These are phyloP conservation scores for Prunus campanulata DNA, from an alignment of 306 rosid genomes.

Conservation along the genomic window DNA sequence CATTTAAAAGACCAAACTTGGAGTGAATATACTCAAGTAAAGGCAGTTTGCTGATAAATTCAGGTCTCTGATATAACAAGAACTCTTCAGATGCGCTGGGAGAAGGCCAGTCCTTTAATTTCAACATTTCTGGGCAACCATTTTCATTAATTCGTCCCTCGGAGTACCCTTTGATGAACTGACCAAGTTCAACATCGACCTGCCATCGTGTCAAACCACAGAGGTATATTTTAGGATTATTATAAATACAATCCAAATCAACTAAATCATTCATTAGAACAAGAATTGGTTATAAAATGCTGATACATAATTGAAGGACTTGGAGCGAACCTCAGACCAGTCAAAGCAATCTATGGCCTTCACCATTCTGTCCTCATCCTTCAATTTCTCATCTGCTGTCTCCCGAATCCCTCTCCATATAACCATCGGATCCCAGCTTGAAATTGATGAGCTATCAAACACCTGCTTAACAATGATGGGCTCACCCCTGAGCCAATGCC, in stretches of 20 bases:
- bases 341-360: conserved; percentile 80
- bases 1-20: conserved; percentile 98
- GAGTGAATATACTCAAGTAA: conserved; percentile 95
- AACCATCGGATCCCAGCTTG: conserved; percentile 86
- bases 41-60: conserved; percentile 90
- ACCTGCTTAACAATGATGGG: conserved; percentile 78
- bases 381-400: conserved; percentile 70
- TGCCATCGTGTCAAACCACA: conserved; percentile 40
- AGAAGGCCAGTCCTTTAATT: conserved; percentile 94
- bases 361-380: conserved; percentile 62
- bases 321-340: conserved; percentile 73
- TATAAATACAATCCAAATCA: conserved; percentile 11
- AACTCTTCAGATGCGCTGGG: conserved; percentile 95
- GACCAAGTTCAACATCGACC: conserved; percentile 74
- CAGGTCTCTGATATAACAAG: conserved; percentile 91
- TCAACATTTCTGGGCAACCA: conserved; percentile 80
- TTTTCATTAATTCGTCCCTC: conserved; percentile 61
- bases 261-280: conserved; percentile 16
- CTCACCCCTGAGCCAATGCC: conserved; percentile 80
- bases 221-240: conserved; percentile 6
- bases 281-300: conserved; percentile 11
- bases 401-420: conserved; percentile 81
- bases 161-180: conserved; percentile 75
- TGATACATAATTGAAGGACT: background rate
- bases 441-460: conserved; percentile 68